Conservation (phyloP, 371 early-diverging fungal genomes). For the Rhizomucor pusillus region DNA sequence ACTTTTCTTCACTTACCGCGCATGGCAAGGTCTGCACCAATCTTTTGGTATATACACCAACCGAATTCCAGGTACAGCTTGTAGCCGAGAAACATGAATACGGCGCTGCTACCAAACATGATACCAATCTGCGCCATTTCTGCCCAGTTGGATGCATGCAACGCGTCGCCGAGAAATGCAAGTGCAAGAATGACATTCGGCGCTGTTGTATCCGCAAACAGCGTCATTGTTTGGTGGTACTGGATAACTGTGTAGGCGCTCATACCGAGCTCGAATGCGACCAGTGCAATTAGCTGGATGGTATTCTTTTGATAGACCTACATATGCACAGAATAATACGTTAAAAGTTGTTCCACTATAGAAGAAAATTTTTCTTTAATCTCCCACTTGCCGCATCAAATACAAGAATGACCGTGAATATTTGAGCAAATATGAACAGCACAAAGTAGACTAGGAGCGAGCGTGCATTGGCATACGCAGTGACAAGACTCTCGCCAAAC, state of each 20-base stretch:
- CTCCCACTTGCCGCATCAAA: constrained; percentile 42
- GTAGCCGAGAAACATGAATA: constrained; percentile 41
- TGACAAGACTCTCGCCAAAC: constrained; percentile 6
- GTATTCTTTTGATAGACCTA: constrained; percentile 54
- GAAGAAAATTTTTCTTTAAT: too few relatives aligned
- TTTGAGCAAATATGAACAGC: constrained; percentile 46
- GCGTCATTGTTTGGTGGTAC: constrained; percentile 43
- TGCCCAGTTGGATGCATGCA: constrained; percentile 43
- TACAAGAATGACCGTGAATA: constrained; percentile 43
- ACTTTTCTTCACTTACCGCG: too few relatives aligned
- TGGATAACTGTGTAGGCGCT: constrained; percentile 47
- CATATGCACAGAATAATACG: not conserved
- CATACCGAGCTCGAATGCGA: constrained; percentile 49
- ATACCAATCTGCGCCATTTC: constrained; percentile 43
- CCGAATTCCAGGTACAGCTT: constrained; percentile 50
- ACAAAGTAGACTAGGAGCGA: constrained; percentile 46
- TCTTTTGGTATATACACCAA: constrained; percentile 92
- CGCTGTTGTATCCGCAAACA: constrained; percentile 26
- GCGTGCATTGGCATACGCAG: constrained; percentile 45
- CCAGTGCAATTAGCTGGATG: constrained; percentile 48
- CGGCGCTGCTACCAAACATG: constrained; percentile 29
- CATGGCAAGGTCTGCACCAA: constrained; percentile 89
- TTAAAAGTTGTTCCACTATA: too few relatives aligned
- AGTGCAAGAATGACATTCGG: too few relatives aligned
- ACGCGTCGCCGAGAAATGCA: constrained; percentile 25